A percentile compares a stretch with the other conserved stretches of the same genome.
phyloP scores from a whole-genome alignment of 768 basidiomycete species.

The Megacollybia marginata region DNA sequence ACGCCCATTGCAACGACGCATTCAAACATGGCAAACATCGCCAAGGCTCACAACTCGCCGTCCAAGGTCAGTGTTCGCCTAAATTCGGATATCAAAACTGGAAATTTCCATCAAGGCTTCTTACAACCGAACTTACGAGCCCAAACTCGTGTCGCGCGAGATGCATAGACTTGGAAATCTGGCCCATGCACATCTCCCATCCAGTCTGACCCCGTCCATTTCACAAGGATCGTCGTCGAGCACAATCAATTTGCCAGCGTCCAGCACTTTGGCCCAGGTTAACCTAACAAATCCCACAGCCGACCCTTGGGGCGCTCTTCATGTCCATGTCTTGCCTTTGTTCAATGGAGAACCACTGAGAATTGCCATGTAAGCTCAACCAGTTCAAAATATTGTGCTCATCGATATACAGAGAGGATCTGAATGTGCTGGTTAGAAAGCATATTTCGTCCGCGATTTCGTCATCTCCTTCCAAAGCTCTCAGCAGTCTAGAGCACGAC shows the following conservation, averaged over 20 bases:
- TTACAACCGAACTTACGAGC: slow-evolving; percentile 69
- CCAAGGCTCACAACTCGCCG: background rate
- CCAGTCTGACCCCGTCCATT: slow-evolving; percentile 41
- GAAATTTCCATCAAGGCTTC: slow-evolving; percentile 28
- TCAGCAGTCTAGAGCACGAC: slow-evolving; percentile 69
- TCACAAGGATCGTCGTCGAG: slow-evolving; percentile 29
- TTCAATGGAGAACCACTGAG: slow-evolving; percentile 88
- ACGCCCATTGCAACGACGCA: background rate
- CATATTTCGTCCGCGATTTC: slow-evolving; percentile 74
- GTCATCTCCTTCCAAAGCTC: slow-evolving; percentile 64
- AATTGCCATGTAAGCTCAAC: slow-evolving; percentile 62
- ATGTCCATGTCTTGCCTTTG: slow-evolving; percentile 82
- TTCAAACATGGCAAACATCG: background rate
- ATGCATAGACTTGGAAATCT: slow-evolving; percentile 76
- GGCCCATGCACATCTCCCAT: slow-evolving; percentile 45
- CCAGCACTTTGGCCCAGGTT: slow-evolving; percentile 27
- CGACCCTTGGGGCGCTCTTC: slow-evolving; percentile 80
- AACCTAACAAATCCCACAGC: slow-evolving; percentile 32
- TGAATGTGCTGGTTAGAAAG: slow-evolving; percentile 73
- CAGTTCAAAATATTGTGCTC: slow-evolving; percentile 2
- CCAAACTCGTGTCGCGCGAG: slow-evolving; percentile 74
- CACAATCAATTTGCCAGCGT: slow-evolving; percentile 26
- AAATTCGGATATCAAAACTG: background rate
- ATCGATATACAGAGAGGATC: slow-evolving; percentile 57
- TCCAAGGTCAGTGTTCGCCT: background rate